These are phyloP conservation scores for Puccinia triticina DNA, from an alignment of 1,284 basidiomycete species.

Conservation along the genomic window DNA sequence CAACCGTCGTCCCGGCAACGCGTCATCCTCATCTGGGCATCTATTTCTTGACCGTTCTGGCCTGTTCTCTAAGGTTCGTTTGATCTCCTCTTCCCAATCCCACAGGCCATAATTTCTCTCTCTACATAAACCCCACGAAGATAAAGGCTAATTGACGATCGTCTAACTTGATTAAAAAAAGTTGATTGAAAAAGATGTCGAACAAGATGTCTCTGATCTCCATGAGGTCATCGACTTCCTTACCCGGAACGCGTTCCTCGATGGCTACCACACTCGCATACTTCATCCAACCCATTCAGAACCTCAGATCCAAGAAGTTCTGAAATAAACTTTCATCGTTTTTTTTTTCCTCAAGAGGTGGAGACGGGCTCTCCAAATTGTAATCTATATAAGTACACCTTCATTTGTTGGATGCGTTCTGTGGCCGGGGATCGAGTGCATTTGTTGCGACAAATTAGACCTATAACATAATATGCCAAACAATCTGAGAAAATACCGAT, in stretches of 20 bases:
- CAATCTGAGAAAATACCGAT: too few species aligned
- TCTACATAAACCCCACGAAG: background rate
- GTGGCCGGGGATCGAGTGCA: too few species aligned
- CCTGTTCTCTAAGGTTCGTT: slow-evolving; percentile 22
- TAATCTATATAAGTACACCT: too few species aligned
- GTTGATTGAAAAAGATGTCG: slow-evolving; percentile 40
- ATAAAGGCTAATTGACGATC: background rate
- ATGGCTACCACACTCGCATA: background rate
- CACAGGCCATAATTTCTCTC: background rate
- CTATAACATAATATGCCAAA: too few species aligned
- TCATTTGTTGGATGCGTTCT: too few species aligned
- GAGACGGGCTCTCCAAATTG: too few species aligned
- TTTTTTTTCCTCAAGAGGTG: background rate
- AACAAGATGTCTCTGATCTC: slow-evolving; percentile 41
- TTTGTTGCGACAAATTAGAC: too few species aligned
- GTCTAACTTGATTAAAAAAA: background rate
- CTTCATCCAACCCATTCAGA: background rate
- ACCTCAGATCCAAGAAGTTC: slow-evolving; percentile 12
- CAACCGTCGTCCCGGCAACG: background rate
- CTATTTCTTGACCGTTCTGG: slow-evolving; percentile 16
- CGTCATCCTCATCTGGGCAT: background rate
- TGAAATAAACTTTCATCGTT: background rate
- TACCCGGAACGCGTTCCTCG: slow-evolving; percentile 15
- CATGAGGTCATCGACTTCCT: slow-evolving; percentile 22
- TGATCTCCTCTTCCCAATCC: background rate